These are phyloP conservation scores for Pyronema domesticum DNA, from an alignment of 495 filamentous ascomycete genomes.

Conservation along the genomic window DNA sequence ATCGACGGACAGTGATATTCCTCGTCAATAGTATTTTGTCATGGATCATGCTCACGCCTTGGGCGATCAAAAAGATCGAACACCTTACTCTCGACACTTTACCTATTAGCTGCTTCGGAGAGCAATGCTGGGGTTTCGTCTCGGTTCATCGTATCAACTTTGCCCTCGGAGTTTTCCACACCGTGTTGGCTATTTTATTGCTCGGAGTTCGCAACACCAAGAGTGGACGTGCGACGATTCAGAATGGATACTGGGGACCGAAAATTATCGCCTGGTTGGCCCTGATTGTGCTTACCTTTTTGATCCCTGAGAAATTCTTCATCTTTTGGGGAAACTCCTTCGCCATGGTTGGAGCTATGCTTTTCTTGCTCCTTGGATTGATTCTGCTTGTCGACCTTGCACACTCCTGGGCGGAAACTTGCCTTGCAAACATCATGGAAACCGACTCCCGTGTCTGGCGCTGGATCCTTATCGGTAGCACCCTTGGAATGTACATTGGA, in stretches of 20 bases:
- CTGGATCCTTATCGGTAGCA: constrained; percentile 72
- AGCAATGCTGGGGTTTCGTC: constrained; percentile 85
- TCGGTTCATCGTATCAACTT: constrained; percentile 97
- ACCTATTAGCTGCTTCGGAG: constrained; percentile 74
- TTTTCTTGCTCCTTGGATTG: constrained; percentile 83
- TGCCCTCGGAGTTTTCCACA: constrained; percentile 83
- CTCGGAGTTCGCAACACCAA: constrained; percentile 75
- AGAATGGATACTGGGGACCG: constrained; percentile 53
- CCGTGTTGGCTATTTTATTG: constrained; percentile 63
- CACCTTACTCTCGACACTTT: constrained; percentile 87
- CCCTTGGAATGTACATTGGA: constrained; percentile 79
- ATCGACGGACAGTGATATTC: constrained; percentile 44
- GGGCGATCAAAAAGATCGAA: constrained; percentile 90
- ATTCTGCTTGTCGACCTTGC: constrained; percentile 89
- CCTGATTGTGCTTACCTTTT: constrained; percentile 77
- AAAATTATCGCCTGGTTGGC: constrained; percentile 72
- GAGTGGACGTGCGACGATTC: constrained; percentile 69
- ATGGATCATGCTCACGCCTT: constrained; percentile 98
- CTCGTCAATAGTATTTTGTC: constrained; percentile 89
- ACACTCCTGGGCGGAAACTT: constrained; percentile 95
- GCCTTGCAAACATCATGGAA: constrained; percentile 80
- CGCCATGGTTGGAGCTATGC: constrained; percentile 69
- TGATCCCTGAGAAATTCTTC: constrained; percentile 92
- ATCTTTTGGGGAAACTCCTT: constrained; percentile 91
- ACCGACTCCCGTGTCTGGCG: constrained; percentile 74